Conservation (phyloP, 176 grass and related monocot genomes). For the Eleusine indica region DNA sequence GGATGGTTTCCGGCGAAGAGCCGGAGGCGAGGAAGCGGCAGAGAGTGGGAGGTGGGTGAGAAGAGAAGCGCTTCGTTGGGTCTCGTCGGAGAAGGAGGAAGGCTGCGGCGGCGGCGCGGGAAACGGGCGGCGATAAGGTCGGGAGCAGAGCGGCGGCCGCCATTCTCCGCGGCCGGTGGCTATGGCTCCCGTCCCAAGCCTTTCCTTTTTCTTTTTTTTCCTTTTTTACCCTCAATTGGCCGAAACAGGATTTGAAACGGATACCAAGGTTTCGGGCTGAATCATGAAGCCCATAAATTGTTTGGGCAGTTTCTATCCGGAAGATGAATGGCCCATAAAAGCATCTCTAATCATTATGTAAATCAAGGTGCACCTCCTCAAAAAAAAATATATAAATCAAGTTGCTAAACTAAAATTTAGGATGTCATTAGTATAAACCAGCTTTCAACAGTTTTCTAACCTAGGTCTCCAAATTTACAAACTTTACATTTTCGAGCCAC, state of each 20-base stretch:
- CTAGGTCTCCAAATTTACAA: no score
- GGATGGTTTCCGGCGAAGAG: background rate
- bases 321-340: background rate
- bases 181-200: background rate
- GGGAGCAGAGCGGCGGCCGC: constrained; percentile 58
- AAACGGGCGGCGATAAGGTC: constrained; percentile 50
- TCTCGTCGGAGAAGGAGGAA: constrained; percentile 39
- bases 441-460: no score
- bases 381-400: no score
- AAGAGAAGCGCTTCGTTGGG: background rate
- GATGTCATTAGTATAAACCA: no score
- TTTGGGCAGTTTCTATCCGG: background rate
- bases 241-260: constrained; percentile 22
- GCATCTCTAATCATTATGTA: no score
- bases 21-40: constrained; percentile 11
- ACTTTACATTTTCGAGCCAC: no score
- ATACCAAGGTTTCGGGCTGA: background rate
- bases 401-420: no score
- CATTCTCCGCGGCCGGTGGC: constrained; percentile 50
- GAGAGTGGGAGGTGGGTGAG: background rate
- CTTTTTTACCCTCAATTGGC: background rate
- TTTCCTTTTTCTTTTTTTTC: background rate
- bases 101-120: constrained; percentile 44
- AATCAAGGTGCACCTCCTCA: no score
- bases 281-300: background rate